phyloP scores from a whole-genome alignment of 2,329 filamentous ascomycete genomes.

The Apiospora malaysiana region DNA sequence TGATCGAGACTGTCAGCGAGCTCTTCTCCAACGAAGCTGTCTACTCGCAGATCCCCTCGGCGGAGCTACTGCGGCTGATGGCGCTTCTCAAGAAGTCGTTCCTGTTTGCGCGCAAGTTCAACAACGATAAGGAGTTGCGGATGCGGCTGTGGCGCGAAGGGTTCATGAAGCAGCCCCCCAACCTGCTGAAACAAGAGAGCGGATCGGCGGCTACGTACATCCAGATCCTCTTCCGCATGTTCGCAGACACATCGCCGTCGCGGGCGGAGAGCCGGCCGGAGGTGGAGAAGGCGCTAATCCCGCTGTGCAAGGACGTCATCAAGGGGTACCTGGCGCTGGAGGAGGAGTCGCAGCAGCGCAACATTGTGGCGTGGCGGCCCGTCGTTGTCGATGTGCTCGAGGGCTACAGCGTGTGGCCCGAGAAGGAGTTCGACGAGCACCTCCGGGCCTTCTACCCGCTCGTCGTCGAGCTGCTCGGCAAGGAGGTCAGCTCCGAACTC shows the following conservation, averaged over 20 bases:
- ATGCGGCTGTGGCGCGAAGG: constrained; percentile 96
- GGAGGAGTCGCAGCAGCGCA: constrained; percentile 95
- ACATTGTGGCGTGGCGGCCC: constrained; percentile 95
- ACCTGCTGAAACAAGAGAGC: constrained; percentile 94
- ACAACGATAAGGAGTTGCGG: constrained; percentile 93
- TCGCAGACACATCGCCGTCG: constrained; percentile 85
- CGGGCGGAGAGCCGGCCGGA: constrained; percentile 78
- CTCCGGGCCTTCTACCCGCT: constrained; percentile 86
- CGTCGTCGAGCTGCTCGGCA: constrained; percentile 79
- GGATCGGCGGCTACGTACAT: constrained; percentile 95
- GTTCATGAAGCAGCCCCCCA: constrained; percentile 99
- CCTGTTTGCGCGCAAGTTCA: constrained; percentile 96
- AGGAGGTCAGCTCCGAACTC: constrained; percentile 82
- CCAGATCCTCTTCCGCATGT: constrained; percentile 96
- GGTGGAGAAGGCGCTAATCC: constrained; percentile 90
- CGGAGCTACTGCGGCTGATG: constrained; percentile 91
- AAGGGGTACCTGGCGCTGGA: constrained; percentile 84
- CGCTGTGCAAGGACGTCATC: constrained; percentile 94
- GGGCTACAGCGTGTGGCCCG: constrained; percentile 85
- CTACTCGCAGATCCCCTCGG: constrained; percentile 89
- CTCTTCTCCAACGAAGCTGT: constrained; percentile 97
- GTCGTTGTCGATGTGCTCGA: constrained; percentile 97
- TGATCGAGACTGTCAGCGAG: constrained; percentile 99
- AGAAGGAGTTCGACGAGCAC: constrained; percentile 79
- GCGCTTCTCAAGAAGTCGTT: constrained; percentile 92